Base-by-base conservation (phyloP, 768 basidiomycete species). In the Tephrocybe rancida region DNA sequence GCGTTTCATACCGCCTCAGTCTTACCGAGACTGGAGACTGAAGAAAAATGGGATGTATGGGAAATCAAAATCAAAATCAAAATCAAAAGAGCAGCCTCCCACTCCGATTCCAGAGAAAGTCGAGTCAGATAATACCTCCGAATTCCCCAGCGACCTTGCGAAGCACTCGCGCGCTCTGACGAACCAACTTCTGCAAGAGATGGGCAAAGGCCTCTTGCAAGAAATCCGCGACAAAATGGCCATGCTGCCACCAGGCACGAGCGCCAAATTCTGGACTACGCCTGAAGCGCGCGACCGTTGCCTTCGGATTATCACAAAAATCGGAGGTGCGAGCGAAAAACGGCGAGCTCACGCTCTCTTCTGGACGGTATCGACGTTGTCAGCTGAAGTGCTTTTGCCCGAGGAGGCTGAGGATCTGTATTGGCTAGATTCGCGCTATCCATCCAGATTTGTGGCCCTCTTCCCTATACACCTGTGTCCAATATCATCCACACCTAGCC, bases 181-280 rank as follows among this genome's bases (percentile, higher is more conserved):
- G 0, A 79, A 80, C 47, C 93, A 95, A 60, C 77, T 86, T 1
- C 67, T 85, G 34, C 88, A 89, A 66, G 93, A 96, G 65, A 89
- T 89, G 83, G 67, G 72, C 7, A 80, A 73, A 48, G 76, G 75
- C 0, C 61, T 90, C 27, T 68, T 94, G 2, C 73, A 86, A 48
- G 88, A 89, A 54, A 76, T 92, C 38, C 71, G 71, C 43, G 79
- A 82, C 22, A 78, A 79, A 30, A 64, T 85, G 9, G 59, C 62
- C 1, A 18, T 59, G 8, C 45, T 67, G 19, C 32, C 59, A 1
- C 21, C 64, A 21, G 43, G 30, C 22, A 24, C 54, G 3, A 39
- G 53, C 1, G 73, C 89, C 6, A 75, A 81, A 42, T 92, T 94
- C 55, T 96, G 90, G 89, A 86, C 89, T 5, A 95, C 92, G 0